Evolutionary conservation across 1,139 yeast species (phyloP).

Genomic region (Taphrina deformans): DNA sequence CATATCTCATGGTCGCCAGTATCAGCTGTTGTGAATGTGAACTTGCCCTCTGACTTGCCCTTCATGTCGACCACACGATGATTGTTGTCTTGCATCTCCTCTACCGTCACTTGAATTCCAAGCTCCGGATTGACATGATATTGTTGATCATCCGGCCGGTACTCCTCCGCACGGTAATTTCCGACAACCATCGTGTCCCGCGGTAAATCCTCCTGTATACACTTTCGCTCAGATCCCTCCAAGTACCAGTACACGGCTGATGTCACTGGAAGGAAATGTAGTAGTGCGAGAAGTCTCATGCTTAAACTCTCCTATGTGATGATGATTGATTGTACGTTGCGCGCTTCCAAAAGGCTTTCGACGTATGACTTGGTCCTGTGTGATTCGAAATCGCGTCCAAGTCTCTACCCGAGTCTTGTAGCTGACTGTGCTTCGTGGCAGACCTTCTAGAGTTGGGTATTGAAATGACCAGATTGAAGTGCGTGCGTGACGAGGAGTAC

Average conservation of each 20-base stretch:
- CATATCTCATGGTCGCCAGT: slow-evolving; percentile 75
- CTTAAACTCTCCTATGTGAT: background rate
- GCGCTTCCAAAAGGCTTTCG: background rate
- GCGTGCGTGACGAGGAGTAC: background rate
- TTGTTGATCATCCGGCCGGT: slow-evolving; percentile 33
- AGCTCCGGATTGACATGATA: slow-evolving; percentile 21
- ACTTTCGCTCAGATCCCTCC: slow-evolving; percentile 59
- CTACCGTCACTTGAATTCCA: slow-evolving; percentile 55
- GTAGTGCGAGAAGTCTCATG: slow-evolving; percentile 25
- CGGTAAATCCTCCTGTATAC: slow-evolving; percentile 66
- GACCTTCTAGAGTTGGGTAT: background rate
- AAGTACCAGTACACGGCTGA: slow-evolving; percentile 54
- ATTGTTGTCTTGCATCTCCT: slow-evolving; percentile 64
- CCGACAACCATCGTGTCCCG: slow-evolving; percentile 63
- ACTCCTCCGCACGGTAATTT: slow-evolving; percentile 59
- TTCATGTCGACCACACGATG: slow-evolving; percentile 69
- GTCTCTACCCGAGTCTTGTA: background rate
- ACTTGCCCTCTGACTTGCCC: slow-evolving; percentile 60
- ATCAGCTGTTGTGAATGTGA: slow-evolving; percentile 67
- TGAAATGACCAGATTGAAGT: background rate
- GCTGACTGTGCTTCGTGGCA: background rate
- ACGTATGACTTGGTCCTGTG: background rate
- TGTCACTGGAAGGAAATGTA: slow-evolving; percentile 22
- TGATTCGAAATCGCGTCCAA: background rate
- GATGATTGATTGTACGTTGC: no score